Base-by-base conservation (phyloP, 768 basidiomycete genomes). In the Xanthoconium stramineum region DNA sequence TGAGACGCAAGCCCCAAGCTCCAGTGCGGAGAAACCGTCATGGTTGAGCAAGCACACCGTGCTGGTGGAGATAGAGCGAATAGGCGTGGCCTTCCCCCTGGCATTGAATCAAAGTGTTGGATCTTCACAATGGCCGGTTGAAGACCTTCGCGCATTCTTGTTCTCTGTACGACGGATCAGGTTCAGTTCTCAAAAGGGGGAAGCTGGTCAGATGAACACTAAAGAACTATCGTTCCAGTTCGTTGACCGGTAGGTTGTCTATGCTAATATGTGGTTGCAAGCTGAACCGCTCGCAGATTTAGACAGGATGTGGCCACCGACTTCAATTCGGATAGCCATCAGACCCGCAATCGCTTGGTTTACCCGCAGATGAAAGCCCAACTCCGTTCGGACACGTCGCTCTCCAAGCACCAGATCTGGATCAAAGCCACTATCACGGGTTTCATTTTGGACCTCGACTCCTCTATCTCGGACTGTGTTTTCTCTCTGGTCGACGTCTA, bases 31-130 rank as follows among this genome's bases (percentile, higher is more conserved):
- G 29, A 67, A 74, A 30, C 64, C 75, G 0, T 75, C 82, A 6
- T 86, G 84, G 84, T 64, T 90, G 17, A 78, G 80, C 57, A 69
- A 76, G 44, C 81, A 84, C 58, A 75, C 75, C 52, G 74, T 89
- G 60, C 73, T 77, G 24, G 73, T 90, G 20, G 74, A 74, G 14
- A 75, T 89, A 53, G 74, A 76, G 30, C 84, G 88, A 61, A 78
- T 98, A 36, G 94, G 94, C n/a, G 82, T 94, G 4, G 95, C 93
- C 6, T 91, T 98, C 63, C 96, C 96, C 1, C 76, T 98, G 29
- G 81, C 80, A 1, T 77, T 85, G 51, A 80, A 84, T 52, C 78
- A 80, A 58, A 79, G 82, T 29, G 73, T 89, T 9, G 81, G 80
- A 52, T 62, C 83, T 35, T 78, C 80, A 30, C 56, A 61, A 24